Evolutionary conservation across 495 filamentous ascomycete genomes (phyloP), one percentile per base, ranked within the genome.

Genomic region (Penicillium steckii): DNA sequence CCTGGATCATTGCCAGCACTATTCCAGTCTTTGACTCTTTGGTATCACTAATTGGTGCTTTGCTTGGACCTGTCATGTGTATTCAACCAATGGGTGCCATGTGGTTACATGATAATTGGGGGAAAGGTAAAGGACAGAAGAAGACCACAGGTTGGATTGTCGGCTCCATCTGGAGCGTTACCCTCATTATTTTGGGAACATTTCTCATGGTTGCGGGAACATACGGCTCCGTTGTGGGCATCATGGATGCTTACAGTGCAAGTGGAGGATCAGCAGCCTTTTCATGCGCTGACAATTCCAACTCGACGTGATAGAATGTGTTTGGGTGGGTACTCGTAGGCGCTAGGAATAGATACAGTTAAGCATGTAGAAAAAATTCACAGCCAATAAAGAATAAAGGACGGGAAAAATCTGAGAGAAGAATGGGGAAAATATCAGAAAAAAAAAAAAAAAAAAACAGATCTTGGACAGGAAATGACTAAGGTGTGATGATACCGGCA

Each of bases 21-120:
- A 86, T 91, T 42, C 87, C 87, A 12, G 80, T 86, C 64, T 90
- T 89, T 62, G 75, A 78, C 53, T 74, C 75, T 32, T 68, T 90
- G 33, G 70, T 90, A 13, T 77, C 77, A 15, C 76, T 84, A 49
- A 73, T 82, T 33, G 84, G 83, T 15, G 76, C 84, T 2, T 64
- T 88, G 25, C 85, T 89, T 52, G 71, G 65, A 6, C 73, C 66
- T 5, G 53, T 70, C 17, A 66, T 71, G 66, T 73, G 49, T n/a
- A 72, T 72, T 61, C 74, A 74, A 49, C 72, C 72, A 8, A 74
- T 74, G 71, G 74, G 59, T 0, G 64, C 67, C 33, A 72, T 77
- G 70, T 77, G 74, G 74, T 52, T 75, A 26, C 71, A 73, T 41
- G 74, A 77, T 50, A 72, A 74, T 33, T 75, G 72, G 68, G 15